Evolutionary conservation across 164 flowering plant genomes (phyloP).

Genomic region (Macadamia integrifolia): DNA sequence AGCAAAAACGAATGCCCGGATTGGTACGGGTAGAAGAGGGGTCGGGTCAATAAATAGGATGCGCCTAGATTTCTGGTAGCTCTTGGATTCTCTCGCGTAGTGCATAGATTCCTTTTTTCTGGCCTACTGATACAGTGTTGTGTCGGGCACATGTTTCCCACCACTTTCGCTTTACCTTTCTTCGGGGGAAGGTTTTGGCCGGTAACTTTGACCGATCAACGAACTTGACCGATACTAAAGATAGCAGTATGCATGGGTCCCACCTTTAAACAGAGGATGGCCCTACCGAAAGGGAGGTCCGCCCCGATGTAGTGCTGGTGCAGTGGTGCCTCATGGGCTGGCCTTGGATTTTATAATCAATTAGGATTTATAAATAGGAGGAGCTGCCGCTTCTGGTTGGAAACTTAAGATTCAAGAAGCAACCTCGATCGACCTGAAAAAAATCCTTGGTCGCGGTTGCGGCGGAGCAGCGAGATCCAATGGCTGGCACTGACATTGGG

Average conservation of each 20-base stretch:
- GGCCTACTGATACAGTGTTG: neutral
- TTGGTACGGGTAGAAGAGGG: too few species aligned
- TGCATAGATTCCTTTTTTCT: neutral
- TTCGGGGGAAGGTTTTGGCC: neutral
- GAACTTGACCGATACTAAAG: neutral
- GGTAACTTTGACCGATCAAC: neutral
- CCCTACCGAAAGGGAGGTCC: neutral
- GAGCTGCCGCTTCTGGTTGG: neutral
- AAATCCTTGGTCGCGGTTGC: too few species aligned
- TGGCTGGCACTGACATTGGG: too few species aligned
- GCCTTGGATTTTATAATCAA: neutral
- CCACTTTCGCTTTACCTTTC: neutral
- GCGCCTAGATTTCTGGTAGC: too few species aligned
- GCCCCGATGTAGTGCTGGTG: neutral
- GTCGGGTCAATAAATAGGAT: too few species aligned
- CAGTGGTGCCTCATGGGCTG: neutral
- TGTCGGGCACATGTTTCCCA: neutral
- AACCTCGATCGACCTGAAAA: too few species aligned
- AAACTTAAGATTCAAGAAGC: too few species aligned
- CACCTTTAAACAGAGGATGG: neutral
- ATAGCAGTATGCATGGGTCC: neutral
- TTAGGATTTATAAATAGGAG: neutral
- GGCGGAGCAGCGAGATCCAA: too few species aligned
- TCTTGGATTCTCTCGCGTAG: neutral
- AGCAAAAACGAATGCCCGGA: too few species aligned